phyloP scores from a whole-genome alignment of 192 early-diverging fungal genomes.

The Coemansia nantahalensis region DNA sequence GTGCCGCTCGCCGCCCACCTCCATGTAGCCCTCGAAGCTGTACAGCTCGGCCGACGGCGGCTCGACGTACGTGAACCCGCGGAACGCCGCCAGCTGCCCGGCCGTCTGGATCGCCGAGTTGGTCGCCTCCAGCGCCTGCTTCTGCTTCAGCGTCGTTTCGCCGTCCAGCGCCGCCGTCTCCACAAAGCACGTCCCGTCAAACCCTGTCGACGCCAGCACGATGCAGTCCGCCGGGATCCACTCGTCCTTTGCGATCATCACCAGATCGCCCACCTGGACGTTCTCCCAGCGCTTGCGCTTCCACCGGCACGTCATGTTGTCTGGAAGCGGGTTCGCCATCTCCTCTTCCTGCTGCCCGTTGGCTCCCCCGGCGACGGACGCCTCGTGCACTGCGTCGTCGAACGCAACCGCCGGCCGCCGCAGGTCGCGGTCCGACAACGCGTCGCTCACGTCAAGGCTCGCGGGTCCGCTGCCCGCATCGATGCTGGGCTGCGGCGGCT shows the following conservation, averaged over 20 bases:
- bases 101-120: conserved; percentile 51
- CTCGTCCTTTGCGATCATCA: conserved; percentile 73
- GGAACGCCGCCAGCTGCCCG: conserved; percentile 48
- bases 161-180: conserved; percentile 87
- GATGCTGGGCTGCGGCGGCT: neutral
- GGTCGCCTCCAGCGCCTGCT: conserved; percentile 65
- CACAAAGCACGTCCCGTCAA: conserved; percentile 77
- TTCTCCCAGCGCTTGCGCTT: conserved; percentile 58
- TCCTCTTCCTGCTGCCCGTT: too few species aligned
- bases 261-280: conserved; percentile 74
- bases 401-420: conserved; percentile 31
- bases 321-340: conserved; percentile 33
- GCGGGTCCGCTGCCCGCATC: neutral
- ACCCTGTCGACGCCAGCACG: conserved; percentile 65
- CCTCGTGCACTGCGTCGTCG: conserved; percentile 35
- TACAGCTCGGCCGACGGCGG: conserved; percentile 76
- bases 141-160: conserved; percentile 86
- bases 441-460: neutral
- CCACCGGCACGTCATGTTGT: conserved; percentile 53
- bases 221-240: conserved; percentile 81
- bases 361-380: neutral
- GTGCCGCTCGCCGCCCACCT: conserved; percentile 55
- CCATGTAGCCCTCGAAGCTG: conserved; percentile 78
- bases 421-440: neutral
- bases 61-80: conserved; percentile 62